Conservation (phyloP, 495 filamentous ascomycete species). For the Mytilinidion resinicola region DNA sequence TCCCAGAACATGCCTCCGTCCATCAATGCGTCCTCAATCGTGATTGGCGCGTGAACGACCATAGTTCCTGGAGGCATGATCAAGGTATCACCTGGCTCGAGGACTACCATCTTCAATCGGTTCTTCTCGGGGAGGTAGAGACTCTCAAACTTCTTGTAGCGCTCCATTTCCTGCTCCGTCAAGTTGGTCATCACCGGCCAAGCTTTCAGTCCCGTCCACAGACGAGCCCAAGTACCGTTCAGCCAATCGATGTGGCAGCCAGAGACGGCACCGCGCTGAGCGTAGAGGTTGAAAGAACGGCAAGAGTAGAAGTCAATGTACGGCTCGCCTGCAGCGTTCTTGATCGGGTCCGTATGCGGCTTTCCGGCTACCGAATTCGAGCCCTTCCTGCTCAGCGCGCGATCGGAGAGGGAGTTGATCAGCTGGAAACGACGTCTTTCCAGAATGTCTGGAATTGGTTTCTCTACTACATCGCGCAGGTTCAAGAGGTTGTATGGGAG, state of each 20-base stretch:
- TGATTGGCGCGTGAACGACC: background rate
- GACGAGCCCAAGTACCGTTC: background rate
- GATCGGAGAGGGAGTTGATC: background rate
- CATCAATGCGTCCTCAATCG: background rate
- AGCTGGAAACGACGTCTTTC: background rate
- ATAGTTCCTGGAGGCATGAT: conserved; percentile 1
- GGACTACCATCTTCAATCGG: background rate
- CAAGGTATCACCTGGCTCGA: background rate
- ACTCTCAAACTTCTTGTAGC: background rate
- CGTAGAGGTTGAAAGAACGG: background rate
- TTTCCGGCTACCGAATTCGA: background rate
- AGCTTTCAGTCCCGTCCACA: background rate
- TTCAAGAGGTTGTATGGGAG: background rate
- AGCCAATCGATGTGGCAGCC: background rate
- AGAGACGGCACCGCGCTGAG: background rate
- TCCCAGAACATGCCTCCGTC: conserved; percentile 2
- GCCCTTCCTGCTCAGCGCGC: background rate
- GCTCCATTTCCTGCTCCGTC: background rate
- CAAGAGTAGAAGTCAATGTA: background rate
- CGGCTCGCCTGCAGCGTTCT: background rate
- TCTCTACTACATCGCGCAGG: background rate
- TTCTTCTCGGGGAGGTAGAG: background rate
- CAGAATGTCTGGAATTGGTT: background rate
- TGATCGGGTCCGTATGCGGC: background rate
- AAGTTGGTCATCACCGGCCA: background rate